Evolutionary conservation across 1,284 basidiomycete species (phyloP).

Genomic region (Cutaneotrichosporon sp.): DNA sequence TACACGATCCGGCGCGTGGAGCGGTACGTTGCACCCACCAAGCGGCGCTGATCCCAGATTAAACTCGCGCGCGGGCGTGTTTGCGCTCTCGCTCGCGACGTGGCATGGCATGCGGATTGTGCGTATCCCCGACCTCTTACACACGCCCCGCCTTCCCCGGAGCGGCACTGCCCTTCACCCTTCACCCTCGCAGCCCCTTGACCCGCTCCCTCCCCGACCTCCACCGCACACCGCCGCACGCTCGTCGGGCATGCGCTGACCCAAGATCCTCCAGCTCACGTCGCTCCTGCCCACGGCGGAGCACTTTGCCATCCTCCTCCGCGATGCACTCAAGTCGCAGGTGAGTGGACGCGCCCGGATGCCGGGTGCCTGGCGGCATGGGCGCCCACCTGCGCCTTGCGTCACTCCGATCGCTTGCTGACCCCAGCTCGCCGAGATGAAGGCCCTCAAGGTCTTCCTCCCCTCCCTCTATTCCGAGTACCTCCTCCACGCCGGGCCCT

Average conservation of each 20-base stretch:
- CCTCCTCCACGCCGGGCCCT: conserved; percentile 58
- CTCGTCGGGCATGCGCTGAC: conserved; percentile 13
- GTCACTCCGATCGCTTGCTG: neutral
- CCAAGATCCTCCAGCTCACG: conserved; percentile 89
- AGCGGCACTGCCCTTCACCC: neutral
- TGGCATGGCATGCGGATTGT: conserved; percentile 97
- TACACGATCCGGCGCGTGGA: conserved; percentile 96
- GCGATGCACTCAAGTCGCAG: conserved; percentile 86
- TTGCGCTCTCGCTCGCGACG: conserved; percentile 88
- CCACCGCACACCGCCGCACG: neutral
- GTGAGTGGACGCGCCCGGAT: conserved; percentile 28
- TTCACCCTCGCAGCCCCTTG: conserved; percentile 12
- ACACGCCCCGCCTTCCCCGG: neutral
- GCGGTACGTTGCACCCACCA: conserved; percentile 55
- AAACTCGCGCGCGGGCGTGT: conserved; percentile 88
- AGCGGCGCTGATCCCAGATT: conserved; percentile 50
- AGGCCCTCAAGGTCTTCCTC: conserved; percentile 84
- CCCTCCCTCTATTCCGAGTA: conserved; percentile 93
- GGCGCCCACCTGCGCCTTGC: neutral
- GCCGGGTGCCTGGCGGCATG: neutral
- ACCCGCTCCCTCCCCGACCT: neutral
- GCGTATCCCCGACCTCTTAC: conserved; percentile 47
- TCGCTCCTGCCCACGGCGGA: conserved; percentile 95
- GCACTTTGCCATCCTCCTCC: conserved; percentile 84
- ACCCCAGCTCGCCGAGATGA: conserved; percentile 82